Percentiles rank a stretch among this genome's conserved stretches.
phyloP scores from a whole-genome alignment of 176 grass and related monocot genomes.

The Triticum urartu region DNA sequence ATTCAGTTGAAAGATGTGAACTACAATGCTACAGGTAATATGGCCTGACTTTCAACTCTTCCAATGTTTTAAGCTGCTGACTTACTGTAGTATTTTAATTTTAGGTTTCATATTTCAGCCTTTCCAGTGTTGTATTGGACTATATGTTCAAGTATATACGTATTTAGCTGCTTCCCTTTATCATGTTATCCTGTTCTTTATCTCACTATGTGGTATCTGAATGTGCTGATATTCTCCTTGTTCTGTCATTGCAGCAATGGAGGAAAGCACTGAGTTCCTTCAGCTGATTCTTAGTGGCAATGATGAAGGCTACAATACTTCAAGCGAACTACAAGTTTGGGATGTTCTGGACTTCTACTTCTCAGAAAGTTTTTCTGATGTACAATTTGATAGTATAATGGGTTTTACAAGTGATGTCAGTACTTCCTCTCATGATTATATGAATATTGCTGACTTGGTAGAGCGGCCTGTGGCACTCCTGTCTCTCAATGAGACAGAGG shows the following conservation, averaged over 20 bases:
- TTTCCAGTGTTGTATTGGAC: constrained; percentile 18
- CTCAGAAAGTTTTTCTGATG: constrained; percentile 62
- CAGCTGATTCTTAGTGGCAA: constrained; percentile 68
- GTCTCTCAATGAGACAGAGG: constrained; percentile 53
- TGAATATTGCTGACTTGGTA: constrained; percentile 63
- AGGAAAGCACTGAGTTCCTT: constrained; percentile 56
- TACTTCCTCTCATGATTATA: constrained; percentile 47
- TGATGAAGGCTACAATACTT: constrained; percentile 59
- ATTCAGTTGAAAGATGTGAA: constrained; percentile 58
- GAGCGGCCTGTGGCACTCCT: constrained; percentile 66
- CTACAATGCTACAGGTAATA: constrained; percentile 55
- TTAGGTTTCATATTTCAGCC: not conserved
- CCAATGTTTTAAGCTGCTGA: not conserved
- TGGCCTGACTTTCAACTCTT: constrained; percentile 12
- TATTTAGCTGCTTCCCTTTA: constrained; percentile 7
- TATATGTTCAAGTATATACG: constrained; percentile 12
- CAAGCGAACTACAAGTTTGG: constrained; percentile 69
- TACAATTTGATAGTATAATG: constrained; percentile 82
- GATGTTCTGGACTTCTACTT: constrained; percentile 74
- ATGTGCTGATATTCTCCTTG: constrained; percentile 9
- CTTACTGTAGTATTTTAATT: not conserved
- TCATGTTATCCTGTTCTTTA: constrained; percentile 6
- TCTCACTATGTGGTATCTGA: constrained; percentile 20
- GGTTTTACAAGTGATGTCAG: constrained; percentile 70
- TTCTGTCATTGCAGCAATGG: constrained; percentile 49